Conservation (phyloP, 371 early-diverging fungal genomes). For the Rhizomucor miehei region DNA sequence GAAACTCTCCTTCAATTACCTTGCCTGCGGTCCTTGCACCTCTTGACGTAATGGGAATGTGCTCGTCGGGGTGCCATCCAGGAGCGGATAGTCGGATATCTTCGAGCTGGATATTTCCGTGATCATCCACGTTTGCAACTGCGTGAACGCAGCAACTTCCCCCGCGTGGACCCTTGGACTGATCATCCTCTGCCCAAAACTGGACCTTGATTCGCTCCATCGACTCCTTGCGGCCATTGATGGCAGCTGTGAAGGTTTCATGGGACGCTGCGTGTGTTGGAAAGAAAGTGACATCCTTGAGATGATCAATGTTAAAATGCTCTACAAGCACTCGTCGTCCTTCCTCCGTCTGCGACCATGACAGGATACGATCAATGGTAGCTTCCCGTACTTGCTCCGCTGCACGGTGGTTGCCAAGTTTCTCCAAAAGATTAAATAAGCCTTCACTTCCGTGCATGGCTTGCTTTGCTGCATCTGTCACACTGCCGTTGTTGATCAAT, state of each 20-base stretch:
- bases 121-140: conserved; percentile 16
- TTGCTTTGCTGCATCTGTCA: not conserved
- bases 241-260: not conserved
- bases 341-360: conserved; percentile 20
- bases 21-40: conserved; percentile 1
- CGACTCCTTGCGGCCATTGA: conserved; percentile 3
- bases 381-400: conserved; percentile 23
- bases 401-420: conserved; percentile 28
- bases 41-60: conserved; percentile 4
- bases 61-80: conserved; percentile 16
- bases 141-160: conserved; percentile 29
- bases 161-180: conserved; percentile 18
- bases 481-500: conserved; percentile 6
- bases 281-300: conserved; percentile 22
- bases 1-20: conserved; percentile 20
- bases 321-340: conserved; percentile 21
- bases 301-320: conserved; percentile 27
- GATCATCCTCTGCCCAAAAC: conserved; percentile 32
- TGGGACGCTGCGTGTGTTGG: conserved; percentile 15
- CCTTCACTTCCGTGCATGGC: conserved; percentile 2
- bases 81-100: conserved; percentile 13
- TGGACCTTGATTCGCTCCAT: conserved; percentile 17
- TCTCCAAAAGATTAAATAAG: conserved; percentile 6
- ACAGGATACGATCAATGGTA: conserved; percentile 27
- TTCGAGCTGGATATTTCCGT: conserved; percentile 3